Base-by-base conservation (phyloP, 768 basidiomycete species). In the Psilocybe subaeruginosa region DNA sequence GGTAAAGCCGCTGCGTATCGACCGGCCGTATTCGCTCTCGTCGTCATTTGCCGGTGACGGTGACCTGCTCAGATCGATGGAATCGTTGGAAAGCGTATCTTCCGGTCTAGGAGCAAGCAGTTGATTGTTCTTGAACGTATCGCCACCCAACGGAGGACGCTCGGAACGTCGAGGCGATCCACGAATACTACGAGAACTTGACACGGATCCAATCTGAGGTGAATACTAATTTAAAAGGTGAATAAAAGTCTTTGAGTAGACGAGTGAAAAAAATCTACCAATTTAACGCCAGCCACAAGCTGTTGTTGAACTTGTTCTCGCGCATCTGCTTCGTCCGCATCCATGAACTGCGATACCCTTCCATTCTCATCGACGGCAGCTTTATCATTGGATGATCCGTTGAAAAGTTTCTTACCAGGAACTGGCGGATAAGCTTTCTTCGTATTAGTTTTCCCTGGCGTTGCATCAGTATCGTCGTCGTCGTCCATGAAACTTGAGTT, bases 241-340 rank as follows among this genome's bases (percentile, higher is more conserved):
- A 47, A 54, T 30, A 35, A 17, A 7, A 19, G 45, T 19, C 14
- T 50, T 37, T 17, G 57, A 19, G 11, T 1, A 43, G 1, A 2
- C 23, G 56, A 35, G 50, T 51, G 8, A 37, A 14, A 43, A 56
- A 43, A 35, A 79, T 85, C 63, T 69, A 94, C 91, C 62, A 91
- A 78, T 58, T 83, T 86, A 14, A 84, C 88, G 37, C 91, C 93
- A 58, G 87, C 88, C 35, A 84, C 88, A 31, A 96, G 75, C 62
- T 92, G 92, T 63, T 91, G 88, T 69, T 95, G 92, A 48, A 97
- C 92, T 72, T 96, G 93, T 68, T 91, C 89, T 64, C 91, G 85
- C 7, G 92, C 92, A 66, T 89, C 81, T 11, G 84, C 87, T 56
- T 93, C 92, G 65, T 95, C 92, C 3, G 93, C 93, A 72, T 95